phyloP scores from a whole-genome alignment of 495 filamentous ascomycete genomes.

The Talaromyces thailandensis region DNA sequence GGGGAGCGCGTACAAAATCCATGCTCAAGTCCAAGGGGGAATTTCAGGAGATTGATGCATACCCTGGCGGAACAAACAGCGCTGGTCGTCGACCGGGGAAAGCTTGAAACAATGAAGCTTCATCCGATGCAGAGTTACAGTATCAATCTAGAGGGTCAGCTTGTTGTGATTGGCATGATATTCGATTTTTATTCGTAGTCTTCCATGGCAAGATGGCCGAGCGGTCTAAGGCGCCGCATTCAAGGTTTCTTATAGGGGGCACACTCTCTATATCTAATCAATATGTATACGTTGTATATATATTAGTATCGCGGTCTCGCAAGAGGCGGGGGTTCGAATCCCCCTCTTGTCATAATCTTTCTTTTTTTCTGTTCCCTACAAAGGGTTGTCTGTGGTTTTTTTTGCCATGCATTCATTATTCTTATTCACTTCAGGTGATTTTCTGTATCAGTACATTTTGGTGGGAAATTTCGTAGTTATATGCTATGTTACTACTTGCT shows the following conservation, averaged over 20 bases:
- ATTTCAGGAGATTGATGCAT: neutral
- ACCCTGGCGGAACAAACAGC: neutral
- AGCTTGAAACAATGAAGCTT: neutral
- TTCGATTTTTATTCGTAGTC: neutral
- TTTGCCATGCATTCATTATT: too few relatives aligned
- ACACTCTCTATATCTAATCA: neutral
- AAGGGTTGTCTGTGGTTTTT: too few relatives aligned
- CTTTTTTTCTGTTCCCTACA: too few relatives aligned
- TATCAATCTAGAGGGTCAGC: too few relatives aligned
- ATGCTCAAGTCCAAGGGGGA: neutral
- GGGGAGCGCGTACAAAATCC: conserved; percentile 6
- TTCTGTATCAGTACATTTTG: neutral
- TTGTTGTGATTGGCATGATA: neutral
- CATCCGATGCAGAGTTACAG: neutral
- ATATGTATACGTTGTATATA: neutral
- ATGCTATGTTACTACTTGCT: neutral
- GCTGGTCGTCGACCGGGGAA: neutral
- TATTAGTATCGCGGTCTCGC: neutral
- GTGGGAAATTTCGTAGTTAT: neutral
- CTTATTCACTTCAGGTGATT: too few relatives aligned
- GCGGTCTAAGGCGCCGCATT: neutral
- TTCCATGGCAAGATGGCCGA: neutral
- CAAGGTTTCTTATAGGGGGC: neutral
- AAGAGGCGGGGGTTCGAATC: neutral
- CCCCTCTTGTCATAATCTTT: neutral